These are phyloP conservation scores for Tuber indicum DNA, from an alignment of 495 filamentous ascomycete species.

Conservation along the genomic window DNA sequence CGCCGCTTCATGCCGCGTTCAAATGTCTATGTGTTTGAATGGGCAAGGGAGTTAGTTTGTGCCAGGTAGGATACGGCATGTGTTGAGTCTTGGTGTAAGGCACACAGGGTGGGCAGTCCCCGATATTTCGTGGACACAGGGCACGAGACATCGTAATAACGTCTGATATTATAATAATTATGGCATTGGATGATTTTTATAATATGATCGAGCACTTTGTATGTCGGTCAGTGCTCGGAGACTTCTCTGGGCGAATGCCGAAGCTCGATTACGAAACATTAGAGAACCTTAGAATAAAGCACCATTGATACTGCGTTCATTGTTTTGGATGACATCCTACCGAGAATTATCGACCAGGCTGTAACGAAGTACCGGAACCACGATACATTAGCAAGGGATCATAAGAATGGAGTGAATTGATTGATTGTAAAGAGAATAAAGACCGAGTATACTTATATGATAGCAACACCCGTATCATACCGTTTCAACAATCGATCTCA, in stretches of 20 bases:
- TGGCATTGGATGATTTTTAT: neutral
- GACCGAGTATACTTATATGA: neutral
- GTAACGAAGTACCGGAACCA: neutral
- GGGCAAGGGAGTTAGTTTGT: neutral
- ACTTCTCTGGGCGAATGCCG: neutral
- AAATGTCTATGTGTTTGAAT: neutral
- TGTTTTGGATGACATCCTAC: neutral
- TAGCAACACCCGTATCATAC: neutral
- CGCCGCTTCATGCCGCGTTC: neutral
- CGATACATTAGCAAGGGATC: neutral
- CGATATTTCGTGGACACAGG: neutral
- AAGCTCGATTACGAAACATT: neutral
- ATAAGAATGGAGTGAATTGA: neutral
- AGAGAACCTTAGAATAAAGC: neutral
- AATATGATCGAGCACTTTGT: neutral
- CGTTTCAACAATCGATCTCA: neutral
- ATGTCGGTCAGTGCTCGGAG: neutral
- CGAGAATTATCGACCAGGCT: neutral
- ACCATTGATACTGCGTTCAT: neutral
- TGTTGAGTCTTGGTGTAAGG: neutral
- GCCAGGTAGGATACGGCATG: neutral
- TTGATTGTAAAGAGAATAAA: neutral
- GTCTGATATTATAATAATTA: neutral
- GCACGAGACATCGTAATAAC: neutral
- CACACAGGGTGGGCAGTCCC: neutral